phyloP scores from a whole-genome alignment of 805 yeast species.

The Candida railenensis region DNA sequence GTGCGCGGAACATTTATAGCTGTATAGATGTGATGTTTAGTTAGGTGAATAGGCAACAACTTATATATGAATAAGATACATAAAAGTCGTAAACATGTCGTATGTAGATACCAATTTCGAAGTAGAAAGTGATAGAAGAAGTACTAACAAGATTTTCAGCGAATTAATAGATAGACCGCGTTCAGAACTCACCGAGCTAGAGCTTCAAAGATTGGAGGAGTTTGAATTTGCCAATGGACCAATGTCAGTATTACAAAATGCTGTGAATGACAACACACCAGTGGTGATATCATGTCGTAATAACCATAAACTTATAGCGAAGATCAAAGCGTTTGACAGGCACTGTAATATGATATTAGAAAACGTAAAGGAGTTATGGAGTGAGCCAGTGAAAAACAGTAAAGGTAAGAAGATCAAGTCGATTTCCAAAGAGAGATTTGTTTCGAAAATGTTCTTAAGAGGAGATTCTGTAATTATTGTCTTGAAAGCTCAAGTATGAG shows the following conservation, averaged over 20 bases:
- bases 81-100: neutral
- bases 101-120: neutral
- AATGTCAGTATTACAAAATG: slow-evolving; percentile 78
- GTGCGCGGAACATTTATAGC: too few relatives aligned
- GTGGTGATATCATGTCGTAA: slow-evolving; percentile 88
- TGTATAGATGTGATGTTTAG: too few relatives aligned
- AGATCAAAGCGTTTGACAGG: slow-evolving; percentile 92
- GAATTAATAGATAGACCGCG: slow-evolving; percentile 73
- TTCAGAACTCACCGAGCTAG: slow-evolving; percentile 76
- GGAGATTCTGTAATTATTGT: slow-evolving; percentile 95
- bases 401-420: slow-evolving; percentile 73
- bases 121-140: neutral
- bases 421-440: slow-evolving; percentile 66
- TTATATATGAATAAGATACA: neutral
- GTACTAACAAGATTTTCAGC: slow-evolving; percentile 38
- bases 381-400: slow-evolving; percentile 56
- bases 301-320: slow-evolving; percentile 86
- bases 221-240: slow-evolving; percentile 92
- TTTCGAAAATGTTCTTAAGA: slow-evolving; percentile 85
- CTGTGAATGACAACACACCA: slow-evolving; percentile 71
- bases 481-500: slow-evolving; percentile 39
- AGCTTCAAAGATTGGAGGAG: slow-evolving; percentile 80
- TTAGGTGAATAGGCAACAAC: too few relatives aligned
- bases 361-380: slow-evolving; percentile 87
- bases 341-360: slow-evolving; percentile 93